These are phyloP conservation scores for Phyllosticta capitalensis DNA, from an alignment of 2,329 filamentous ascomycete species.

Conservation along the genomic window DNA sequence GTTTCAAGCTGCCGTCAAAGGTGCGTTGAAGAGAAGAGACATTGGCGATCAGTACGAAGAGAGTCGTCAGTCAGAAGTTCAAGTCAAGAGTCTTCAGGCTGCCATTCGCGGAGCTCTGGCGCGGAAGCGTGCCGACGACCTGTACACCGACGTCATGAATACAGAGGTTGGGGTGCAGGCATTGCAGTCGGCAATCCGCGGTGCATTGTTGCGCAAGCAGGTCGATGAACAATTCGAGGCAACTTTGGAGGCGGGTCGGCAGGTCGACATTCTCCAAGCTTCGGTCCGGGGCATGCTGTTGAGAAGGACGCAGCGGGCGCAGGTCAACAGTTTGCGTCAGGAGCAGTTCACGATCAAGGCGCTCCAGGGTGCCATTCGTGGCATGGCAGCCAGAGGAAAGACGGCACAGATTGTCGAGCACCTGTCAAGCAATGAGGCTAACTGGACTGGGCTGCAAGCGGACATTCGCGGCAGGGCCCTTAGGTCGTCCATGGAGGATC, in stretches of 20 bases:
- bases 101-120: constrained; percentile 57
- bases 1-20: constrained; percentile 50
- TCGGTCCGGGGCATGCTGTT: constrained; percentile 32
- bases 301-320: constrained; percentile 26
- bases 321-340: constrained; percentile 27
- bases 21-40: constrained; percentile 33
- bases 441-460: constrained; percentile 33
- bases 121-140: constrained; percentile 44
- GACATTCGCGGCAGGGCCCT: constrained; percentile 2
- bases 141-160: constrained; percentile 27
- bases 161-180: constrained; percentile 48
- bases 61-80: constrained; percentile 53
- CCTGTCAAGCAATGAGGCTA: constrained; percentile 31
- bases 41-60: constrained; percentile 47
- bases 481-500: not conserved
- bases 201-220: constrained; percentile 50
- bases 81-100: constrained; percentile 43
- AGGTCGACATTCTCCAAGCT: constrained; percentile 28
- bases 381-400: constrained; percentile 28
- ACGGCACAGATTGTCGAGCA: constrained; percentile 31
- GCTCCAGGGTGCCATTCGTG: constrained; percentile 59
- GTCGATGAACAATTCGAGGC: constrained; percentile 19
- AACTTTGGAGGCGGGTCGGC: constrained; percentile 14
- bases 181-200: constrained; percentile 45
- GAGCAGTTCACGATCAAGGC: constrained; percentile 35